phyloP scores from a whole-genome alignment of 345 rosid species.

The Bretschneidera sinensis region DNA sequence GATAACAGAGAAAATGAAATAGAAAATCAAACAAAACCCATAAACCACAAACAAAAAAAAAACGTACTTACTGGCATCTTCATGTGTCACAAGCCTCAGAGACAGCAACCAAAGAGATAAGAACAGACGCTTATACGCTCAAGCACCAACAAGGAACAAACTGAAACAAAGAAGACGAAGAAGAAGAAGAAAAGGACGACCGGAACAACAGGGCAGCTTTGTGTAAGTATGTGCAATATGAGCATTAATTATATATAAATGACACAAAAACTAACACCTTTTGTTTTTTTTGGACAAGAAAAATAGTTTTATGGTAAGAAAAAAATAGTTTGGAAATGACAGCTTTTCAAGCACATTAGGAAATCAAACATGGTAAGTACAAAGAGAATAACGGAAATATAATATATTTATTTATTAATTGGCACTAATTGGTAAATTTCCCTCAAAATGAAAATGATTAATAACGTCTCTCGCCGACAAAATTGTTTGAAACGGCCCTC shows the following conservation, averaged over 20 bases:
- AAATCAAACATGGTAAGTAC: conserved; percentile 15
- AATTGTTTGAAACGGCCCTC: conserved; percentile 39
- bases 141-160: conserved; percentile 2
- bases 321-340: conserved; percentile 19
- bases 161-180: conserved; percentile 17
- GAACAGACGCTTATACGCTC: conserved; percentile 11
- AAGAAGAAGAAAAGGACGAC: conserved; percentile 20
- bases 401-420: conserved; percentile 22
- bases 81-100: conserved; percentile 49
- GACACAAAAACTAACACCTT: conserved; percentile 23
- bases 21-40: conserved; percentile 17
- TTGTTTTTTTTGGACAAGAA: conserved; percentile 16
- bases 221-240: conserved; percentile 41
- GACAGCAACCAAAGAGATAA: conserved; percentile 14
- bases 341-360: conserved; percentile 30
- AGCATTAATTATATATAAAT: conserved; percentile 63
- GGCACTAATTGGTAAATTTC: conserved; percentile 17
- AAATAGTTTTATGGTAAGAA: conserved; percentile 17
- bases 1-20: neutral
- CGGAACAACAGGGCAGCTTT: conserved; percentile 29
- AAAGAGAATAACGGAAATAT: conserved; percentile 14
- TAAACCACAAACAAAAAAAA: conserved; percentile 17
- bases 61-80: conserved; percentile 99
- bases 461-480: conserved; percentile 75
- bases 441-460: conserved; percentile 27